phyloP scores from a whole-genome alignment of 306 rosid species.

The Cucurbita argyrosperma region DNA sequence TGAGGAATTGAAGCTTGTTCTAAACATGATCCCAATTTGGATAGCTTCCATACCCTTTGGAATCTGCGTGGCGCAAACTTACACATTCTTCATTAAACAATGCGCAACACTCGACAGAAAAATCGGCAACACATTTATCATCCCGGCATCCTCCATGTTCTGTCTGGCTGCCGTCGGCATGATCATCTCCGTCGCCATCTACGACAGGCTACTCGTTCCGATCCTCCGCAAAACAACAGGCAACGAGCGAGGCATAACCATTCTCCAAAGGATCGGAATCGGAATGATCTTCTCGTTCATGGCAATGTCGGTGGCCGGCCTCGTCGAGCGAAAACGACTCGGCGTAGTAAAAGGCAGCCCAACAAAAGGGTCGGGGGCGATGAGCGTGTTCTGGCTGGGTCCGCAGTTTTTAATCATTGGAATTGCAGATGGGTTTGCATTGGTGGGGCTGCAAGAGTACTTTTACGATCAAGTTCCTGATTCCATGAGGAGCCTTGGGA shows the following conservation, averaged over 20 bases:
- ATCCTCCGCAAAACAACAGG: constrained; percentile 32
- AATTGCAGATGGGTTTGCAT: constrained; percentile 71
- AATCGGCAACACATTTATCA: constrained; percentile 22
- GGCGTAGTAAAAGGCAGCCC: constrained; percentile 17
- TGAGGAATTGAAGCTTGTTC: constrained; percentile 79
- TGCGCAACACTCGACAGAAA: constrained; percentile 33
- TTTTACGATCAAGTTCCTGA: constrained; percentile 91
- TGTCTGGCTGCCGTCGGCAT: constrained; percentile 51
- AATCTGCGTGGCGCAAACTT: constrained; percentile 47
- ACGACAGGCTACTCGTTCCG: constrained; percentile 66
- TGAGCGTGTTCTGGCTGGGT: constrained; percentile 78
- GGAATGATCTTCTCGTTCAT: constrained; percentile 53
- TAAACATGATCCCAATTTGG: constrained; percentile 86
- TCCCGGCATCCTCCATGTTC: constrained; percentile 71
- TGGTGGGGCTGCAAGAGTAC: constrained; percentile 80
- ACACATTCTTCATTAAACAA: constrained; percentile 88
- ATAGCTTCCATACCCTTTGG: constrained; percentile 59
- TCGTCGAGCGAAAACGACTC: constrained; percentile 49
- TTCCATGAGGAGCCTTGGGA: constrained; percentile 82
- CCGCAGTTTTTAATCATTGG: constrained; percentile 74
- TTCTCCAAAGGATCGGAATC: constrained; percentile 74
- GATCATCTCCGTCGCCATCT: constrained; percentile 52
- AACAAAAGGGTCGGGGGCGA: constrained; percentile 13
- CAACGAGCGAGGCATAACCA: constrained; percentile 81
- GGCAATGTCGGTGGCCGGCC: constrained; percentile 55